Evolutionary conservation across 208 protist genomes (phyloP).

Genomic region (Leishmania turanica): DNA sequence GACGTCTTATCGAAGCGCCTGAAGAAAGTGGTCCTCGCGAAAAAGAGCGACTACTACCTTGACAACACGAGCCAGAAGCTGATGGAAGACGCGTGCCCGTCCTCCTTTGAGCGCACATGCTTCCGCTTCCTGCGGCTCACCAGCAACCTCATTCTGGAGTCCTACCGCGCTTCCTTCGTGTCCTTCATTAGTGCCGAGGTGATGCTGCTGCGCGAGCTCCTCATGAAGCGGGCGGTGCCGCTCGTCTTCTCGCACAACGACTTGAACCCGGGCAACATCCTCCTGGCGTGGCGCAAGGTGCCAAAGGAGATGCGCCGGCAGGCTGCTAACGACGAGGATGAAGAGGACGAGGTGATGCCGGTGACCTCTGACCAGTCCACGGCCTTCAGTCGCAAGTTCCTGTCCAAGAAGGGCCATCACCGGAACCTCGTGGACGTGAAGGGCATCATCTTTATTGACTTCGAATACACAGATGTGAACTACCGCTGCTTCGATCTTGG

Average conservation of each 20-base stretch:
- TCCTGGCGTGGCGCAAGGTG: slow-evolving; percentile 65
- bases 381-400: slow-evolving; percentile 58
- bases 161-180: slow-evolving; percentile 44
- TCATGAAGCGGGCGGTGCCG: slow-evolving; percentile 46
- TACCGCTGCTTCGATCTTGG: slow-evolving; percentile 85
- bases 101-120: slow-evolving; percentile 80
- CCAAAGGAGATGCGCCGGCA: slow-evolving; percentile 33
- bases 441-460: slow-evolving; percentile 83
- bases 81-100: slow-evolving; percentile 72
- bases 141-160: slow-evolving; percentile 43
- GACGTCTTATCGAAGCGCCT: slow-evolving; percentile 27
- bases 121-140: slow-evolving; percentile 73
- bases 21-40: slow-evolving; percentile 27
- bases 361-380: slow-evolving; percentile 53
- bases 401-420: slow-evolving; percentile 62
- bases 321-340: slow-evolving; percentile 19
- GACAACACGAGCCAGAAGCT: slow-evolving; percentile 48
- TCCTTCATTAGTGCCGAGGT: slow-evolving; percentile 58
- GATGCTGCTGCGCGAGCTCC: slow-evolving; percentile 47
- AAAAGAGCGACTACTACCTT: slow-evolving; percentile 43
- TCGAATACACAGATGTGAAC: slow-evolving; percentile 88
- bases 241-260: slow-evolving; percentile 88
- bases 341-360: slow-evolving; percentile 51
- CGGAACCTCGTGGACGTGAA: slow-evolving; percentile 78
- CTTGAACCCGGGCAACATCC: slow-evolving; percentile 84